Conservation (phyloP, 2,329 filamentous ascomycete species). For the Cyphellophora attinorum region DNA sequence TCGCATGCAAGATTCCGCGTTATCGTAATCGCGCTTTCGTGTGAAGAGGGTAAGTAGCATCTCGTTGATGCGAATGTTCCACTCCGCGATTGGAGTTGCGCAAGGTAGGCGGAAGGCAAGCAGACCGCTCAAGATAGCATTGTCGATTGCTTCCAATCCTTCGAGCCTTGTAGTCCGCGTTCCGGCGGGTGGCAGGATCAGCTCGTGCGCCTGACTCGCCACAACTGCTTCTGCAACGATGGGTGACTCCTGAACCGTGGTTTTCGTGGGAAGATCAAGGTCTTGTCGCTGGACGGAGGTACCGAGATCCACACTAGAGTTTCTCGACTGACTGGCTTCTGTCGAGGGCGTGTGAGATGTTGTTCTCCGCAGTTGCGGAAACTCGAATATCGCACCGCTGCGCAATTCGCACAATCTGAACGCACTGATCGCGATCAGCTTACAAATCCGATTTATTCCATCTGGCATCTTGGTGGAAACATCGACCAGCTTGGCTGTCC, state of each 20-base stretch:
- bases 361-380: neutral
- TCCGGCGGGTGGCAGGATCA: too few relatives aligned
- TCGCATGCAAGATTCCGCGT: slow-evolving; percentile 8
- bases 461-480: slow-evolving; percentile 11
- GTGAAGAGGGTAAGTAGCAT: slow-evolving; percentile 13
- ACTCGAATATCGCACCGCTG: slow-evolving; percentile 6
- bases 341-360: neutral
- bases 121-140: slow-evolving; percentile 12
- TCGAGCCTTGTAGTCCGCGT: slow-evolving; percentile 9
- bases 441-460: slow-evolving; percentile 15
- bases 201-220: neutral
- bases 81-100: slow-evolving; percentile 10
- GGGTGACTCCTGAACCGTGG: neutral
- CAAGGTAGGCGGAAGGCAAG: slow-evolving; percentile 14
- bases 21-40: slow-evolving; percentile 5
- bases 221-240: too few relatives aligned
- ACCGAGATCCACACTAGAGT: too few relatives aligned
- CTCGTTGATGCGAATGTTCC: slow-evolving; percentile 11
- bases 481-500: slow-evolving; percentile 12
- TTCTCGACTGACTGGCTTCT: too few relatives aligned
- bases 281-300: too few relatives aligned
- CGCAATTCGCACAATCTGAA: slow-evolving; percentile 14
- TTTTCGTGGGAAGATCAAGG: neutral
- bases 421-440: slow-evolving; percentile 13
- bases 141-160: slow-evolving; percentile 5